Evolutionary conservation across 371 early-diverging fungal species (phyloP), one percentile per base, ranked within the genome.

Genomic region (Pancytospora epiphaga): DNA sequence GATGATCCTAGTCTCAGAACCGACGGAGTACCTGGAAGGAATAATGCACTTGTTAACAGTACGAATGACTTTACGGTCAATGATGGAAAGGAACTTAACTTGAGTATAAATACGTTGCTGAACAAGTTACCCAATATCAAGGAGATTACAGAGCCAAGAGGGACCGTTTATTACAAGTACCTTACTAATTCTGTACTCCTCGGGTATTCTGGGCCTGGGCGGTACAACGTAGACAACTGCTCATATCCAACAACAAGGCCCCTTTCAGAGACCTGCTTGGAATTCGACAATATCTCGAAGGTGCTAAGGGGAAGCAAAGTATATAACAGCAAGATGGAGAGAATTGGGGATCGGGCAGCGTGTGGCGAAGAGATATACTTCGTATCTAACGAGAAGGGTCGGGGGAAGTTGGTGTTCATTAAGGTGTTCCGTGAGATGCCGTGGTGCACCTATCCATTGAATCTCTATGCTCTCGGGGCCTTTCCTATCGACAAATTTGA

Each of bases 151-250:
- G 56, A 54, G 29, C 12, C 29, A 18, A 29, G 29, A 29, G 19
- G 19, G 29, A 18, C 29, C 9, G 34, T 54, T 19, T 34, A 54
- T 18, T 54, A 19, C 56, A 54, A 9, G 9, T 54, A 9, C 56
- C 2, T 67, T 4, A 51, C 60, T 3, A 3, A 36, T 6, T 2
- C 3, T 3, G 9, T 2, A 2, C 4, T 67, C 9, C 3, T 4
- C 12, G 43, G 43, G 6, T 58, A 58, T 34, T 3, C 6, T n/a
- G 58, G 68, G 25, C 68, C 50, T 27, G 68, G 68, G n/a, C 3
- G 6, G 9, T 67, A 27, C 36, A 51, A 58, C 39, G 58, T 19
- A n/a, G 9, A 12, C 22, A 49, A 63, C 25, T n/a, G 9, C 25
- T 9, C 63, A 29, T 58, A 63, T 25, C 56, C 58, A 19, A 19